Conservation (phyloP, 306 rosid genomes). For the Neltuma alba region DNA sequence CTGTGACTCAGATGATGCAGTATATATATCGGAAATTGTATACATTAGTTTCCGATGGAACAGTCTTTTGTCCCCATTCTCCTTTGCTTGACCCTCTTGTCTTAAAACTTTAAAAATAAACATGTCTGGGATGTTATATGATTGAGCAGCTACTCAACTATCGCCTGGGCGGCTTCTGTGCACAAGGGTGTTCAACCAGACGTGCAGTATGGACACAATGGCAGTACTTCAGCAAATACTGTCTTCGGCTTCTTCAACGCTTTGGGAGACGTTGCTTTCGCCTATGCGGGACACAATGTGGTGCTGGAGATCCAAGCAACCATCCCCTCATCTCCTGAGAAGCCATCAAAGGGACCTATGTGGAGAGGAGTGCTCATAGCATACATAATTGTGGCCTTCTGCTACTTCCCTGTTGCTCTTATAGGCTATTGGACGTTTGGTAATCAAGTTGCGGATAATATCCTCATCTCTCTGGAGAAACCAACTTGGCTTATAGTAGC, state of each 20-base stretch:
- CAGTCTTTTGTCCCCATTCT: not conserved
- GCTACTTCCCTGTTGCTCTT: slow-evolving; percentile 83
- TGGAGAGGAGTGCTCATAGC: slow-evolving; percentile 69
- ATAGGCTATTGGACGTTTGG: slow-evolving; percentile 66
- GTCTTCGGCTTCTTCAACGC: slow-evolving; percentile 56
- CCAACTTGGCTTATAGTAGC: slow-evolving; percentile 67
- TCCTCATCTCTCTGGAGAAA: slow-evolving; percentile 58
- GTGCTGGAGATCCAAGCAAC: slow-evolving; percentile 78
- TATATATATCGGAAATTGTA: not conserved
- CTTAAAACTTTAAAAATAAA: not conserved
- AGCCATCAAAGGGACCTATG: slow-evolving; percentile 73
- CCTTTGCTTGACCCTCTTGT: not conserved
- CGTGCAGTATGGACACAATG: slow-evolving; percentile 4
- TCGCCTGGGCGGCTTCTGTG: slow-evolving; percentile 20
- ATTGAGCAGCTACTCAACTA: slow-evolving; percentile 12
- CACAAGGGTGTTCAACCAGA: slow-evolving; percentile 6
- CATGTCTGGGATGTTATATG: not conserved
- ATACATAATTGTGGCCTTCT: slow-evolving; percentile 63
- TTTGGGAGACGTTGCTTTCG: slow-evolving; percentile 70
- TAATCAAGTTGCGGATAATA: slow-evolving; percentile 55
- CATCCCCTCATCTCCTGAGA: slow-evolving; percentile 68
- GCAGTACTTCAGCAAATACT: slow-evolving; percentile 32
- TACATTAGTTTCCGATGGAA: no score
- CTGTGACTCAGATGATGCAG: not conserved
- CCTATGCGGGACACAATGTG: slow-evolving; percentile 79